A percentile compares a stretch with the other conserved stretches of the same genome.
These are phyloP conservation scores for Penicillium sumatraense DNA, from an alignment of 2,329 filamentous ascomycete genomes.

Conservation along the genomic window DNA sequence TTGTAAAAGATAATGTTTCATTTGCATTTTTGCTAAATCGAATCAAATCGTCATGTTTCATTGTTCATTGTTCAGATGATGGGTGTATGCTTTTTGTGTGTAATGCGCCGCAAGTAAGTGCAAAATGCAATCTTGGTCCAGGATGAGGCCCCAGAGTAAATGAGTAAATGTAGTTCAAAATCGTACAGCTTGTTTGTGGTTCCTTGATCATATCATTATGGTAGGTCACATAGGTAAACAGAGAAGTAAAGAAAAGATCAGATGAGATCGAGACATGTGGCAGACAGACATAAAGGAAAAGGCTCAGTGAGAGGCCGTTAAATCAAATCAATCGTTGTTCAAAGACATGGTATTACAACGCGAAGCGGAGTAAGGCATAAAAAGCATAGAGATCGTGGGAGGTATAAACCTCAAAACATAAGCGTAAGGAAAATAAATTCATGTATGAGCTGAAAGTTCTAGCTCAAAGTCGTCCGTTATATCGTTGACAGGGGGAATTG, in stretches of 20 bases:
- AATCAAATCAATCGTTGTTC: not conserved
- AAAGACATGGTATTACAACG: not conserved
- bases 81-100: conserved; percentile 1
- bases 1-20: too few species aligned
- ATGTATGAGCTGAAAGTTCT: not conserved
- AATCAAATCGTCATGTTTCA: not conserved
- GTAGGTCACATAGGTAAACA: not conserved
- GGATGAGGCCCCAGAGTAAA: not conserved
- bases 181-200: not conserved
- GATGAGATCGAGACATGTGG: not conserved
- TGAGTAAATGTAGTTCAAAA: not conserved
- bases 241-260: not conserved
- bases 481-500: conserved; percentile 3
- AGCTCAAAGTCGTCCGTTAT: conserved; percentile 4
- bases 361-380: not conserved
- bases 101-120: not conserved
- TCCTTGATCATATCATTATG: conserved; percentile 4
- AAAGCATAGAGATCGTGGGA: conserved; percentile 3
- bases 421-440: not conserved
- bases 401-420: conserved; percentile 1
- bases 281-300: not conserved
- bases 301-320: not conserved
- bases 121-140: not conserved
- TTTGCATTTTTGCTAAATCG: not conserved
- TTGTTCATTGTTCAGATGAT: conserved; percentile 6